These are phyloP conservation scores for Aspergillus nidulans DNA, from an alignment of 495 filamentous ascomycete species.

Conservation along the genomic window DNA sequence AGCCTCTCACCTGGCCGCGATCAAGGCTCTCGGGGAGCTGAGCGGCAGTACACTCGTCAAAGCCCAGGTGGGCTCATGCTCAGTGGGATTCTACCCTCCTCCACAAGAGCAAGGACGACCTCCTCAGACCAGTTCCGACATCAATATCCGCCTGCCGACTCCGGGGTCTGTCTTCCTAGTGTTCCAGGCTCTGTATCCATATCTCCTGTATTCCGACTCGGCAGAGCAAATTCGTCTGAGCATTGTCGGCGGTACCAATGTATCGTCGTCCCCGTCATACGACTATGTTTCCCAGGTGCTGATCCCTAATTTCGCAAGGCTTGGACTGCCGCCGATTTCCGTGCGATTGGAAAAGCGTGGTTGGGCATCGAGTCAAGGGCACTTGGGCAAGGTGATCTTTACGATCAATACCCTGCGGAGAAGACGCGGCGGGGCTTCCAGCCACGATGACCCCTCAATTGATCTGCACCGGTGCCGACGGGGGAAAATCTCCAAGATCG, in stretches of 20 bases:
- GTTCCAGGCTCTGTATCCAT: slow-evolving; percentile 79
- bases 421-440: neutral
- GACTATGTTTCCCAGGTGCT: slow-evolving; percentile 78
- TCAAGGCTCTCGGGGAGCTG: slow-evolving; percentile 60
- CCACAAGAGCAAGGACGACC: neutral
- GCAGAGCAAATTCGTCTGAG: slow-evolving; percentile 31
- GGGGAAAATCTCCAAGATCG: slow-evolving; percentile 51
- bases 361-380: slow-evolving; percentile 64
- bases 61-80: slow-evolving; percentile 49
- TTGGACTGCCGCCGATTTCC: slow-evolving; percentile 57
- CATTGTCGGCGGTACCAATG: slow-evolving; percentile 76
- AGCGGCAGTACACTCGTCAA: slow-evolving; percentile 57
- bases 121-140: slow-evolving; percentile 16
- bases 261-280: slow-evolving; percentile 63
- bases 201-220: slow-evolving; percentile 57
- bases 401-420: slow-evolving; percentile 48
- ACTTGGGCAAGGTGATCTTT: slow-evolving; percentile 55
- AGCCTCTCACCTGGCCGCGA: slow-evolving; percentile 65
- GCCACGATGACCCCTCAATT: slow-evolving; percentile 40
- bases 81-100: slow-evolving; percentile 48
- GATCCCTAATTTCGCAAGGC: slow-evolving; percentile 58
- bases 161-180: slow-evolving; percentile 58
- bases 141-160: slow-evolving; percentile 31
- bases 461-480: slow-evolving; percentile 32
- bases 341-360: slow-evolving; percentile 55